These are phyloP conservation scores for Microbotryomycetes sp. DNA, from an alignment of 1,284 basidiomycete genomes.

Conservation along the genomic window DNA sequence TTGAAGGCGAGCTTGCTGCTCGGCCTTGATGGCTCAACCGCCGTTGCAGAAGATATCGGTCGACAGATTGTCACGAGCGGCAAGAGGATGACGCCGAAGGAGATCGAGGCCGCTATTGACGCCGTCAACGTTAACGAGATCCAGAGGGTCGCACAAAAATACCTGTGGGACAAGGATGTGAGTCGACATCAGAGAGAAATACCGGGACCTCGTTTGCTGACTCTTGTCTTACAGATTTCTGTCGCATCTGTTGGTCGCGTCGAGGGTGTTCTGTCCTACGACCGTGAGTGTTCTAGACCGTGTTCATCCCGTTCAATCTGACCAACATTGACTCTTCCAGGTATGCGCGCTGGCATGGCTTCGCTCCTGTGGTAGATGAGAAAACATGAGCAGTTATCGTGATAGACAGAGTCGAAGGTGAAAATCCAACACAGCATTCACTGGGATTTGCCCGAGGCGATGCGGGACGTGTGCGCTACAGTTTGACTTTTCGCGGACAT, in stretches of 20 bases:
- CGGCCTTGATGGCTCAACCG: conserved; percentile 87
- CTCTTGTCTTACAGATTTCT: conserved; percentile 52
- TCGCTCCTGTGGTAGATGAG: conserved; percentile 39
- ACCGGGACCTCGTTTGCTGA: no score
- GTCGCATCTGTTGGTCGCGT: conserved; percentile 73
- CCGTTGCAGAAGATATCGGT: conserved; percentile 96
- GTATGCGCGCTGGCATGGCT: conserved; percentile 38
- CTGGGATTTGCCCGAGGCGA: no score
- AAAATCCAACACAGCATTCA: no score
- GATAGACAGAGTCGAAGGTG: no score
- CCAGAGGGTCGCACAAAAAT: conserved; percentile 88
- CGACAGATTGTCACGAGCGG: conserved; percentile 93
- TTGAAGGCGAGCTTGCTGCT: conserved; percentile 90
- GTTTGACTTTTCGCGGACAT: no score
- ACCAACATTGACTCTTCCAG: not conserved
- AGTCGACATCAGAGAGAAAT: no score
- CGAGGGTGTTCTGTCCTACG: conserved; percentile 62
- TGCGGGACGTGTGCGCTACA: no score
- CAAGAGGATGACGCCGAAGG: conserved; percentile 74
- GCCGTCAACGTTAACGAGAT: conserved; percentile 83
- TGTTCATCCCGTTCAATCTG: no score
- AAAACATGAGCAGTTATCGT: no score
- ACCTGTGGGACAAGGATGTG: conserved; percentile 92
- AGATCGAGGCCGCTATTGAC: conserved; percentile 90
- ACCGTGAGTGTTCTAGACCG: conserved; percentile 8